Conservation (phyloP, 2,329 filamentous ascomycete species). For the Ceratocystis harringtonii region DNA sequence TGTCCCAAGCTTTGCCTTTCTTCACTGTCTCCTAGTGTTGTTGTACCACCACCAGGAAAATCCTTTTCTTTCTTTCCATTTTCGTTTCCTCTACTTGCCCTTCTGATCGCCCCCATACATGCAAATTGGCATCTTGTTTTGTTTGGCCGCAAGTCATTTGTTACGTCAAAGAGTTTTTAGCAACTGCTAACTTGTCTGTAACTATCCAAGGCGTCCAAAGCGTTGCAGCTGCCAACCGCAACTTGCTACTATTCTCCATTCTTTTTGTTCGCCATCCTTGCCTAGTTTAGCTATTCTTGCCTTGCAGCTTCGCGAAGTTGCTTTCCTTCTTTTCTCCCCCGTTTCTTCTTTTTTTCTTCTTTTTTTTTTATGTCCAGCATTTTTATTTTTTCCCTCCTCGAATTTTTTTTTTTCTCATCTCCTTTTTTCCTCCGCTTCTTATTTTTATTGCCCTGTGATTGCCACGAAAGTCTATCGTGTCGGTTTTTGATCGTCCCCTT, state of each 20-base stretch:
- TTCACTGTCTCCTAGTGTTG: neutral
- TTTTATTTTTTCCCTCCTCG: neutral
- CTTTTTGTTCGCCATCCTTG: neutral
- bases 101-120: neutral
- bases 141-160: neutral
- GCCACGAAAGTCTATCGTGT: constrained; percentile 26
- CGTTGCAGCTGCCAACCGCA: neutral
- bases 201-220: too few relatives aligned
- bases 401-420: neutral
- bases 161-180: neutral
- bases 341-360: neutral
- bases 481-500: constrained; percentile 7
- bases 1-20: neutral
- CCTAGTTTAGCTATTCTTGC: neutral
- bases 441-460: constrained; percentile 20
- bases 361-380: neutral
- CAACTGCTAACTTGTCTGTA: neutral
- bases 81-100: neutral
- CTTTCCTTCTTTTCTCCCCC: neutral
- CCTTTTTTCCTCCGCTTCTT: neutral
- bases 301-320: neutral
- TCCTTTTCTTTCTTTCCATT: neutral
- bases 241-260: neutral
- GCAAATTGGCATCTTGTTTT: neutral
- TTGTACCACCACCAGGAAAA: neutral